Evolutionary conservation across 306 rosid genomes (phyloP), one percentile per base, ranked within the genome.

Genomic region (Inga laurina): DNA sequence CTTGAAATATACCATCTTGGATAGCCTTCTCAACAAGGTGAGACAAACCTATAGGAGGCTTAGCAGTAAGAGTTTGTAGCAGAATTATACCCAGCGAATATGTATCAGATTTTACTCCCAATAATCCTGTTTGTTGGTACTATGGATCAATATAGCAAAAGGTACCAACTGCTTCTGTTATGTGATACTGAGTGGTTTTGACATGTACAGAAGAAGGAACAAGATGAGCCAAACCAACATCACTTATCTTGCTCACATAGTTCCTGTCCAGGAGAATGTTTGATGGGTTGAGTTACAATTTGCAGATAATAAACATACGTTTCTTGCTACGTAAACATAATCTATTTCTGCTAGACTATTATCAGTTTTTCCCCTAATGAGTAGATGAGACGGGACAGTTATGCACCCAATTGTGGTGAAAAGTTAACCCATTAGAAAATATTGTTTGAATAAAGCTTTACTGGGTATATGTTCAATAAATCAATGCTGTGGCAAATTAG

Each of bases 121-220:
- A 82, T 83, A 89, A 41, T 37, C 99, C 97, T 4, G 97, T 92
- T 68, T 92, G 91, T 35, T 95, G 99, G 79, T 95, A 95, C 87
- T 95, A 98, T 0, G 99, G 99, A 59, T 95, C 99, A 52, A 95
- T 95, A 78, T 95, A 95, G 74, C 93, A 95, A 24, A 95, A 90
- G 15, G 98, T 93, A 73, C 99, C 99, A 0, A 96, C 99, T 7
- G 99, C 97, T 44, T 92, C 90, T 39, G 98, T 95, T 82, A 87
- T 10, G 68, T 68, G 94, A 64, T 93, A 95, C 75, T 89, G 91
- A n/a, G 96, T 93, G 79, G 90, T 87, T 44, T 76, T 78, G 66
- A 92, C 59, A 0, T 91, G 85, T 13, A 84, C 83, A 0, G 91
- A 85, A 10, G 96, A 83, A 0, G 98, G 99, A 75, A 95, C 97